phyloP scores from a whole-genome alignment of 768 basidiomycete genomes.

The Clathrus columnatus region DNA sequence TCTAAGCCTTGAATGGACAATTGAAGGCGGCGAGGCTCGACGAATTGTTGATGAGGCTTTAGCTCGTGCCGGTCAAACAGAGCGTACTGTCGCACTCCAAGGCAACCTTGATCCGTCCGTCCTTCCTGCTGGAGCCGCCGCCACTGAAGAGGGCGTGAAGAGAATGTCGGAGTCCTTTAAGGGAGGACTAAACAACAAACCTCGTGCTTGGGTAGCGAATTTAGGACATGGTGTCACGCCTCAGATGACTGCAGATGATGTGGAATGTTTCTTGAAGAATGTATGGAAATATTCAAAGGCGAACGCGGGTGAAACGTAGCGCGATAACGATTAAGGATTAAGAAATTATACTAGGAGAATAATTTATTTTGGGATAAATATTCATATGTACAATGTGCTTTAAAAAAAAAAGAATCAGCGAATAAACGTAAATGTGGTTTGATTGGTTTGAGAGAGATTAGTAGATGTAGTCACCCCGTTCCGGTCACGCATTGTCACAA shows the following conservation, averaged over 20 bases:
- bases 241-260: slow-evolving; percentile 87
- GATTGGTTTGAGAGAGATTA: no score
- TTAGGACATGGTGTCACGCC: slow-evolving; percentile 97
- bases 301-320: neutral
- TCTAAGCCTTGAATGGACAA: slow-evolving; percentile 87
- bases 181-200: slow-evolving; percentile 35
- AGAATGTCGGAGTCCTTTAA: slow-evolving; percentile 74
- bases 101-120: slow-evolving; percentile 90
- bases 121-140: slow-evolving; percentile 76
- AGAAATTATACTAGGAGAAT: no score
- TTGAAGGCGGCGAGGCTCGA: slow-evolving; percentile 68
- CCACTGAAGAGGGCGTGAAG: slow-evolving; percentile 81
- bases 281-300: slow-evolving; percentile 68
- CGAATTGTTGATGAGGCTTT: slow-evolving; percentile 39
- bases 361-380: no score
- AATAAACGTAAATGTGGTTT: no score
- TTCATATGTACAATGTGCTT: no score
- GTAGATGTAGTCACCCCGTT: no score
- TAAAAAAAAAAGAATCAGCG: no score
- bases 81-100: slow-evolving; percentile 56
- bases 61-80: neutral
- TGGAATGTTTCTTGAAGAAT: slow-evolving; percentile 87
- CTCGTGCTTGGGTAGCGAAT: slow-evolving; percentile 90
- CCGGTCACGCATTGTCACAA: neutral
- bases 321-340: slow-evolving; percentile 12